Conservation (phyloP, 2,329 filamentous ascomycete genomes). For the Mariannaea elegans region DNA sequence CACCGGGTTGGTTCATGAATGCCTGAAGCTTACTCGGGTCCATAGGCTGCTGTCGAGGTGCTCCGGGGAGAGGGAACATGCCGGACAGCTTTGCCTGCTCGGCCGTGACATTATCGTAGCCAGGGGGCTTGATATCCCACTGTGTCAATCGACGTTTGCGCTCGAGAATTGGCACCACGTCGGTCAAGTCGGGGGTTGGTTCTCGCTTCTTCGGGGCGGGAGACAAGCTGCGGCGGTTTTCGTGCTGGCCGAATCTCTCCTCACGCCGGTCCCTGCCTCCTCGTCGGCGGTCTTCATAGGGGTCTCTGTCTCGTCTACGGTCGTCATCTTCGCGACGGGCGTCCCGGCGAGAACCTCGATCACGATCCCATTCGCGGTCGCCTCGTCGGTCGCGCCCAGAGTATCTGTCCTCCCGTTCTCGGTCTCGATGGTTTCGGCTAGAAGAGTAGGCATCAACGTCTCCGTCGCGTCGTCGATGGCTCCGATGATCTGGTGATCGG, state of each 20-base stretch:
- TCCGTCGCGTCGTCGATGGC: slow-evolving; percentile 76
- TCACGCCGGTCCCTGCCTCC: slow-evolving; percentile 57
- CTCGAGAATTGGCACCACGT: slow-evolving; percentile 82
- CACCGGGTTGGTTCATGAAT: slow-evolving; percentile 90
- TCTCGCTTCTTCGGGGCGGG: slow-evolving; percentile 91
- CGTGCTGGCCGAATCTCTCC: slow-evolving; percentile 50
- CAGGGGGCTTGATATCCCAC: slow-evolving; percentile 99
- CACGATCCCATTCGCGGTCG: slow-evolving; percentile 81
- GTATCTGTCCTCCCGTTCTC: slow-evolving; percentile 94
- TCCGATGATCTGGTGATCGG: slow-evolving; percentile 80
- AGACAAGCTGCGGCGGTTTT: slow-evolving; percentile 76
- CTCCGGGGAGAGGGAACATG: slow-evolving; percentile 98
- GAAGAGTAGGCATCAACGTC: slow-evolving; percentile 91
- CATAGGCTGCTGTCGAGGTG: slow-evolving; percentile 93
- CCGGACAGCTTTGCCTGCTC: slow-evolving; percentile 98
- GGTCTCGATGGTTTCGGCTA: slow-evolving; percentile 89
- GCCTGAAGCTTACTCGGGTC: slow-evolving; percentile 93
- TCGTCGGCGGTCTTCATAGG: slow-evolving; percentile 59
- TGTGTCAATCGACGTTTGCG: slow-evolving; percentile 94
- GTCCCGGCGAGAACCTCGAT: slow-evolving; percentile 70
- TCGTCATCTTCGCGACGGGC: slow-evolving; percentile 72
- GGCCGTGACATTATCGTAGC: slow-evolving; percentile 97
- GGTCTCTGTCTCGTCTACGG: slow-evolving; percentile 67
- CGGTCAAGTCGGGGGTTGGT: slow-evolving; percentile 92
- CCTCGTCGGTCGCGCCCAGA: slow-evolving; percentile 72